phyloP scores from a whole-genome alignment of 768 basidiomycete genomes.

The Lentinula boryana region DNA sequence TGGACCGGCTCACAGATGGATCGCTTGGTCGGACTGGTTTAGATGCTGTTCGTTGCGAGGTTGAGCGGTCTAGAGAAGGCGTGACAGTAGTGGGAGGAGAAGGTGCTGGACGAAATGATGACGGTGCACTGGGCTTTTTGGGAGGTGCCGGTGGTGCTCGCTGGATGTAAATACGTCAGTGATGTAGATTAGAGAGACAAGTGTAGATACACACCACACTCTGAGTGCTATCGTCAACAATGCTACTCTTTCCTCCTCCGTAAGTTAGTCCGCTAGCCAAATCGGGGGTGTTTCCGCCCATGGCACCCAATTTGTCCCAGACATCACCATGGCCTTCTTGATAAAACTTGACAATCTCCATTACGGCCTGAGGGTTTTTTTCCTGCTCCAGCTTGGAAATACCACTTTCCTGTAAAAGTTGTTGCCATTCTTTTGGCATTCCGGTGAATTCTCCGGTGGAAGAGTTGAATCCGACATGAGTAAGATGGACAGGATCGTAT shows the following conservation, averaged over 20 bases:
- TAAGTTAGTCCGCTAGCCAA: slow-evolving; percentile 12
- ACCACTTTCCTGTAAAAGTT: slow-evolving; percentile 90
- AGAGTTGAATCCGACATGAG: slow-evolving; percentile 98
- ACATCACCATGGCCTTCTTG: slow-evolving; percentile 80
- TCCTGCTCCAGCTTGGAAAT: slow-evolving; percentile 94
- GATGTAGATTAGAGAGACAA: slow-evolving; percentile 13
- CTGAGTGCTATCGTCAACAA: slow-evolving; percentile 44
- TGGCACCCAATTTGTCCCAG: slow-evolving; percentile 81
- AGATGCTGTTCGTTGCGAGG: slow-evolving; percentile 72
- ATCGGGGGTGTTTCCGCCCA: slow-evolving; percentile 26
- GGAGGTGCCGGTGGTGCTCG: slow-evolving; percentile 48
- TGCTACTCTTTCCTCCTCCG: slow-evolving; percentile 21
- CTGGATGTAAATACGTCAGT: slow-evolving; percentile 17
- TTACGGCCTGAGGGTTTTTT: slow-evolving; percentile 95
- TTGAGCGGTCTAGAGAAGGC: slow-evolving; percentile 79
- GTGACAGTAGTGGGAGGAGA: slow-evolving; percentile 60
- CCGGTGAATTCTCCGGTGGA: slow-evolving; percentile 98
- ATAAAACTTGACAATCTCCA: slow-evolving; percentile 99
- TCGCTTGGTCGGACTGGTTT: slow-evolving; percentile 43
- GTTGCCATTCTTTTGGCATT: slow-evolving; percentile 98
- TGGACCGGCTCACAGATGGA: slow-evolving; percentile 50
- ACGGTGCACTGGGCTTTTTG: slow-evolving; percentile 35
- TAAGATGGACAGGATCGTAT: slow-evolving; percentile 98
- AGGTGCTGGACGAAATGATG: slow-evolving; percentile 70
- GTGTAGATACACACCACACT: slow-evolving; percentile 42